These are phyloP conservation scores for Colletotrichum ledebouriae DNA, from an alignment of 2,329 filamentous ascomycete species.

Conservation along the genomic window DNA sequence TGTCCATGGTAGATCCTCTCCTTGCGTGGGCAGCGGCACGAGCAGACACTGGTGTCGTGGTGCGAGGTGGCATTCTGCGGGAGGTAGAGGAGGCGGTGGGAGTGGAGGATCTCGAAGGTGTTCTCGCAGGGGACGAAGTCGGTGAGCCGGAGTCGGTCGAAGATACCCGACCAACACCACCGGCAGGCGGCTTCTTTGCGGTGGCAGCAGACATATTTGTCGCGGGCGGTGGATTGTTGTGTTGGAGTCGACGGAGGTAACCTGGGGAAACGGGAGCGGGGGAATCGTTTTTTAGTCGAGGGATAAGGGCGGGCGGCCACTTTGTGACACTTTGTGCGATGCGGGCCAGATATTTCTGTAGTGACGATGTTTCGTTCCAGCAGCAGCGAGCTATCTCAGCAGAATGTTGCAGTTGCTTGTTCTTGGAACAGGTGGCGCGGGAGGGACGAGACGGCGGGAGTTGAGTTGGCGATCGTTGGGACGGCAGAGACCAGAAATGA, in stretches of 20 bases:
- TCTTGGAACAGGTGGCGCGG: conserved; percentile 37
- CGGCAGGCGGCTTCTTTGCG: conserved; percentile 66
- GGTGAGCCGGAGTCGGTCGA: conserved; percentile 53
- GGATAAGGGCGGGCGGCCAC: conserved; percentile 6
- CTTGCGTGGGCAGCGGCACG: conserved; percentile 78
- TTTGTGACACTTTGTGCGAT: conserved; percentile 5
- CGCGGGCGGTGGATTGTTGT: conserved; percentile 51
- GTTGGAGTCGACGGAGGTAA: conserved; percentile 33
- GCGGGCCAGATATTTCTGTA: conserved; percentile 20
- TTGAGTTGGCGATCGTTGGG: conserved; percentile 38
- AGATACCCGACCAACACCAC: conserved; percentile 61
- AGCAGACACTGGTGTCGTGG: conserved; percentile 77
- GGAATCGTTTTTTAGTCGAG: conserved; percentile 22
- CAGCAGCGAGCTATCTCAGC: conserved; percentile 29
- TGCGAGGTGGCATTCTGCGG: conserved; percentile 75
- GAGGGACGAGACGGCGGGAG: conserved; percentile 25
- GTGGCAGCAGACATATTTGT: conserved; percentile 64
- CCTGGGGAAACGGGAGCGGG: conserved; percentile 38
- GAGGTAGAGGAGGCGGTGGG: conserved; percentile 61
- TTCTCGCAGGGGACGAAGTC: conserved; percentile 48
- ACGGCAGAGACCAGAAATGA: conserved; percentile 15
- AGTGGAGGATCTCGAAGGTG: conserved; percentile 61
- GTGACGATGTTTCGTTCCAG: conserved; percentile 41
- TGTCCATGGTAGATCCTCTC: conserved; percentile 61
- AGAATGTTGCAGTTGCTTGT: conserved; percentile 30